A percentile compares a stretch with the other conserved stretches of the same genome.
Conservation (phyloP, 129 eudicot species). For the Pulicaria dysenterica region DNA sequence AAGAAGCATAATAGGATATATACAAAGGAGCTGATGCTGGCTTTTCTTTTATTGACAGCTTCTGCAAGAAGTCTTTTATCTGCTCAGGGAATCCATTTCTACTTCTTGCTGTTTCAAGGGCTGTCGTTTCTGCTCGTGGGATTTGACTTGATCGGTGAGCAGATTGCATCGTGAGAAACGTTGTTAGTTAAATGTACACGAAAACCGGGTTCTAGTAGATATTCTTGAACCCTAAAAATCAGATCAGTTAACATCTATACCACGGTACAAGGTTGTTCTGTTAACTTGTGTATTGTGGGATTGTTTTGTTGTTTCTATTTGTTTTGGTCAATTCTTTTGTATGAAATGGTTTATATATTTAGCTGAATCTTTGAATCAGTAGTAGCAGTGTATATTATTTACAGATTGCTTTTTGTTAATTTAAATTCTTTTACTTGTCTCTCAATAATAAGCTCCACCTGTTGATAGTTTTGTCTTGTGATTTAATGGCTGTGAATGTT, state of each 20-base stretch:
- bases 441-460: constrained; percentile 5
- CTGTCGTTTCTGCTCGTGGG: constrained; percentile 88
- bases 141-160: constrained; percentile 94
- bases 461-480: neutral
- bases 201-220: constrained; percentile 30
- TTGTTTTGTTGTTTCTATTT: constrained; percentile 41
- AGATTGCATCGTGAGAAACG: constrained; percentile 46
- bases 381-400: constrained; percentile 33
- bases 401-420: constrained; percentile 16
- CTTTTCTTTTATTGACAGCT: constrained; percentile 84
- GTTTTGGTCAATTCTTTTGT: constrained; percentile 65
- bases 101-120: constrained; percentile 94
- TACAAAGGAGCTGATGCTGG: constrained; percentile 76
- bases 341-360: constrained; percentile 49
- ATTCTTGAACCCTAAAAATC: constrained; percentile 30
- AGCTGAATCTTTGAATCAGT: constrained; percentile 28
- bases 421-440: constrained; percentile 15
- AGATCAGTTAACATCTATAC: constrained; percentile 26
- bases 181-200: constrained; percentile 21
- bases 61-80: constrained; percentile 82
- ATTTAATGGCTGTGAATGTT: neutral
- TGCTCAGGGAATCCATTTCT: constrained; percentile 94
- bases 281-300: constrained; percentile 25
- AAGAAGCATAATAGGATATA: constrained; percentile 84
- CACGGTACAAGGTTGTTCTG: constrained; percentile 18